These are phyloP conservation scores for Calonectria crousiana DNA, from an alignment of 2,329 filamentous ascomycete genomes.

Conservation along the genomic window DNA sequence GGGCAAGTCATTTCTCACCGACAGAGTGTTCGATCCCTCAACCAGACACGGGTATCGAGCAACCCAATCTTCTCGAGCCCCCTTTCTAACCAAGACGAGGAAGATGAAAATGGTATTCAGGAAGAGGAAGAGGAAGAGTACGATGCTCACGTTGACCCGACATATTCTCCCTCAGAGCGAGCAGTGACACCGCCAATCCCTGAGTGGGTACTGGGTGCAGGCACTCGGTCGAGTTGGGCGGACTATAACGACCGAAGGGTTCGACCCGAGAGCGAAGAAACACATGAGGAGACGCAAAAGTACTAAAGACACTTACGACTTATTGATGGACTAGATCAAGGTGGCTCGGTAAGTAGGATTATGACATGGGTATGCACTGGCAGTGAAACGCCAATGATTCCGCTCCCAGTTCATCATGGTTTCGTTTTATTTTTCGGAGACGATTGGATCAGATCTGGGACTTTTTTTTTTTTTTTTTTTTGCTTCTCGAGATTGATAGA, in stretches of 20 bases:
- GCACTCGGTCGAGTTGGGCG: conserved; percentile 62
- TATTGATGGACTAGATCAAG: conserved; percentile 17
- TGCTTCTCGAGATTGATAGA: background rate
- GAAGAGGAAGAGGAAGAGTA: conserved; percentile 42
- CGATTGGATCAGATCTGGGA: background rate
- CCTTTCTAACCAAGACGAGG: conserved; percentile 59
- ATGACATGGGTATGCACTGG: conserved; percentile 9
- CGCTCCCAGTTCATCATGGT: background rate
- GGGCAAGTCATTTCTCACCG: conserved; percentile 72
- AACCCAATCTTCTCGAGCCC: conserved; percentile 60
- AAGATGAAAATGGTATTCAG: conserved; percentile 40
- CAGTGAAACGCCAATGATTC: conserved; percentile 19
- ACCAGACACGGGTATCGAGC: conserved; percentile 68
- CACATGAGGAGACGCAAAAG: conserved; percentile 24
- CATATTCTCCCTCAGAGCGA: conserved; percentile 50
- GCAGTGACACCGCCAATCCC: conserved; percentile 72
- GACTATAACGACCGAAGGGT: conserved; percentile 58
- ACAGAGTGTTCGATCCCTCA: conserved; percentile 63
- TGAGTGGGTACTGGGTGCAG: conserved; percentile 69
- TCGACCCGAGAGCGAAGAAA: conserved; percentile 27
- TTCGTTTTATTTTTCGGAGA: background rate
- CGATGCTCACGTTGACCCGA: conserved; percentile 31
- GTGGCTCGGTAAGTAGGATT: conserved; percentile 31
- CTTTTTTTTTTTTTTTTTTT: background rate
- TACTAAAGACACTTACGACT: conserved; percentile 32